Percentiles rank a stretch among this genome's conserved stretches.
Conservation (phyloP, 2,329 filamentous ascomycete genomes). For the Fusarium secorum region DNA sequence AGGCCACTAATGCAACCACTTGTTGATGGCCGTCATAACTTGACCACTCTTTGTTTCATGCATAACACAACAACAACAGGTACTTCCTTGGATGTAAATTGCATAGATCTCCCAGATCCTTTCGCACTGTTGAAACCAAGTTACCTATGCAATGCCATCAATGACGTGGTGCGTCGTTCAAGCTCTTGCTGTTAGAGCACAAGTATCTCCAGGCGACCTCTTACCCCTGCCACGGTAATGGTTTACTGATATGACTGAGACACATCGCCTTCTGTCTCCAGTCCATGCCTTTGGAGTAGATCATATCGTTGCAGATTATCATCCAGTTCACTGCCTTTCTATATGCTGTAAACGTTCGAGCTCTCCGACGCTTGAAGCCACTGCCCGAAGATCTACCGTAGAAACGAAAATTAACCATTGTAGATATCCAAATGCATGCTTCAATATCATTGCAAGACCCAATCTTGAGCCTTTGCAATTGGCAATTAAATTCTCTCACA, state of each 20-base stretch:
- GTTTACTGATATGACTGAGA: neutral
- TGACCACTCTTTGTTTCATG: slow-evolving; percentile 13
- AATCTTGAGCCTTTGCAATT: neutral
- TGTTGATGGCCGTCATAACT: slow-evolving; percentile 18
- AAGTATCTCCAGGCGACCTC: neutral
- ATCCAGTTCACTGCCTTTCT: neutral
- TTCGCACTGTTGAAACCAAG: neutral
- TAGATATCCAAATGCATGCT: neutral
- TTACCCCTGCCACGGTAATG: neutral
- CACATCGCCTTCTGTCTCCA: neutral
- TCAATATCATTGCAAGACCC: neutral
- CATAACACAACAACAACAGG: neutral
- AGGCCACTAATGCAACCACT: slow-evolving; percentile 38
- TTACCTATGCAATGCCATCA: neutral
- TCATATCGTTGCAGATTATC: neutral
- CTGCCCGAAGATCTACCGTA: slow-evolving; percentile 30
- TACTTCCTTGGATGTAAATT: neutral
- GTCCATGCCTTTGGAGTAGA: neutral
- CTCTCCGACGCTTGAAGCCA: neutral
- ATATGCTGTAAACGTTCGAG: neutral
- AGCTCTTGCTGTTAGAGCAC: neutral
- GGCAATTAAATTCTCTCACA: neutral
- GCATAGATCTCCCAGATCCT: neutral
- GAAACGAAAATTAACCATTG: slow-evolving; percentile 4
- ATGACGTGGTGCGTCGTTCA: neutral